Evolutionary conservation across 2,329 filamentous ascomycete genomes (phyloP).

Genomic region (Dactylonectria estremocensis): DNA sequence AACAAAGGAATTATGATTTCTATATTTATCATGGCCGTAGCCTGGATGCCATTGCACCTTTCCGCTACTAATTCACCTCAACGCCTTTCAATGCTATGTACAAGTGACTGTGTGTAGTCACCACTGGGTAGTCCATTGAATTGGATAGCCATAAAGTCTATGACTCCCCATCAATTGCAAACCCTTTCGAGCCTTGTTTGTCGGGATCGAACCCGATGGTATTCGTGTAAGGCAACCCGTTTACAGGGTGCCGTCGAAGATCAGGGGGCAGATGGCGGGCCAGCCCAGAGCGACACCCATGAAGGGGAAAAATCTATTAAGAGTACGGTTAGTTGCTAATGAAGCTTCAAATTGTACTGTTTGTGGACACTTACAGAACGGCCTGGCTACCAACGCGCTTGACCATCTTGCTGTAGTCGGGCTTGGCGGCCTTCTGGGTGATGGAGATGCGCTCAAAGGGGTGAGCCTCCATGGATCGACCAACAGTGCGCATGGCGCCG

Average conservation of each 20-base stretch:
- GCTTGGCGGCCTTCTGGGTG: conserved; percentile 46
- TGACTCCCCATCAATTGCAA: conserved; percentile 29
- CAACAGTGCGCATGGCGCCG: conserved; percentile 51
- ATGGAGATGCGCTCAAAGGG: conserved; percentile 54
- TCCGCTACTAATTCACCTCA: conserved; percentile 44
- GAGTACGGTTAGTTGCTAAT: conserved; percentile 28
- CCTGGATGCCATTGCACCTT: conserved; percentile 44
- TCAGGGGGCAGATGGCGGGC: conserved; percentile 50
- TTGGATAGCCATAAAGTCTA: conserved; percentile 21
- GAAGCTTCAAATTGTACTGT: not conserved
- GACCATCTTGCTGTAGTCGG: conserved; percentile 52
- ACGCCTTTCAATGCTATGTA: conserved; percentile 51
- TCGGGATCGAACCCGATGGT: conserved; percentile 33
- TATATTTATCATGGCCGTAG: conserved; percentile 46
- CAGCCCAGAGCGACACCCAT: conserved; percentile 54
- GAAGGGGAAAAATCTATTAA: conserved; percentile 54
- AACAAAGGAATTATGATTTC: conserved; percentile 50
- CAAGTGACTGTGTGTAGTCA: conserved; percentile 45
- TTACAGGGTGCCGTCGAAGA: conserved; percentile 54
- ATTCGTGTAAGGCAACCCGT: conserved; percentile 17
- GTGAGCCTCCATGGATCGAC: conserved; percentile 54
- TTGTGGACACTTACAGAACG: conserved; percentile 52
- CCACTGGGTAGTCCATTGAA: conserved; percentile 31
- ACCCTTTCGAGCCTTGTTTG: conserved; percentile 38
- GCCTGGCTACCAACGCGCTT: conserved; percentile 52